Evolutionary conservation across 331 rosid genomes (phyloP).

Genomic region (Prunus yedoensis): DNA sequence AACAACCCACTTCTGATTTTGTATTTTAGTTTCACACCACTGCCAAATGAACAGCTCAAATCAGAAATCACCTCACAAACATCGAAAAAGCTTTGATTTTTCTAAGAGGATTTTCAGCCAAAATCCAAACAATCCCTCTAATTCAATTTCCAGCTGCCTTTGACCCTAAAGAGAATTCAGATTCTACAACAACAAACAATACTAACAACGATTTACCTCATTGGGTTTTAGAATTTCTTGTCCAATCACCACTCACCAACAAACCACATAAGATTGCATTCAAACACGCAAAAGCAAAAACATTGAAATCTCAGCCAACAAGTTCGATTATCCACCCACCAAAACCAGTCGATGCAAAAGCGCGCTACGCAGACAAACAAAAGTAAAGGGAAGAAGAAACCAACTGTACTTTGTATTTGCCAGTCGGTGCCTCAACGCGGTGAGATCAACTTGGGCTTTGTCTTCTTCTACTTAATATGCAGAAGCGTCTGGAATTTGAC

Average conservation of each 20-base stretch:
- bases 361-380: neutral
- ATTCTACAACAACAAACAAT: slow-evolving; percentile 22
- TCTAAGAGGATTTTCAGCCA: slow-evolving; percentile 17
- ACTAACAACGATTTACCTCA: slow-evolving; percentile 15
- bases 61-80: neutral
- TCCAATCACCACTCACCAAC: slow-evolving; percentile 9
- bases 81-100: neutral
- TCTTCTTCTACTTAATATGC: slow-evolving; percentile 1
- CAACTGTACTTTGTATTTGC: slow-evolving; percentile 6
- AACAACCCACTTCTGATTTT: slow-evolving; percentile 6
- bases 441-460: slow-evolving; percentile 11
- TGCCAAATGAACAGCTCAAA: slow-evolving; percentile 11
- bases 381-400: slow-evolving; percentile 17
- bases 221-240: neutral
- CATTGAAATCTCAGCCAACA: neutral
- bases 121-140: slow-evolving; percentile 27
- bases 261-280: neutral
- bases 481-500: neutral
- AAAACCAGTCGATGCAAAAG: slow-evolving; percentile 5
- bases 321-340: slow-evolving; percentile 30
- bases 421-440: slow-evolving; percentile 29
- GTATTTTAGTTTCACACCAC: slow-evolving; percentile 9
- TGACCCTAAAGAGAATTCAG: neutral
- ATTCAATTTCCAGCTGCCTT: slow-evolving; percentile 5
- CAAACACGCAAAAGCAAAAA: slow-evolving; percentile 8